Conservation (phyloP, 345 rosid species). For the Salix udensis region DNA sequence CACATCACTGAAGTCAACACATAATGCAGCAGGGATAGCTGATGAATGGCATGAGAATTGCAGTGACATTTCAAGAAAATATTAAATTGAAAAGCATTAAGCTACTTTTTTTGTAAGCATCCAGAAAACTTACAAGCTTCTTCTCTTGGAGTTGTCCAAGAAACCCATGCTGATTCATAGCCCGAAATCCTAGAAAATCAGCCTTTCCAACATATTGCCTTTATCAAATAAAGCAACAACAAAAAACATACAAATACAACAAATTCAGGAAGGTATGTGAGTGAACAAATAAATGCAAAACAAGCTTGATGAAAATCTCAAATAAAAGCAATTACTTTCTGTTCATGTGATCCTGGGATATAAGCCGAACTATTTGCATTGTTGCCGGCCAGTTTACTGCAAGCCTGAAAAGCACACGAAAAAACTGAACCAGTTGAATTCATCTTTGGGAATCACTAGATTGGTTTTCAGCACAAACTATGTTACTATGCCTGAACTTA, state of each 20-base stretch:
- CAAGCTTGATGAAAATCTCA: constrained; percentile 14
- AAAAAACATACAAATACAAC: constrained; percentile 18
- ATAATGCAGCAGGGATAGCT: neutral
- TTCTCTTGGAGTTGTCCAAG: constrained; percentile 94
- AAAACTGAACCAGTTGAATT: constrained; percentile 5
- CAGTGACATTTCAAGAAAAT: neutral
- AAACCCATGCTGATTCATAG: constrained; percentile 94
- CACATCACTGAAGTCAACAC: neutral
- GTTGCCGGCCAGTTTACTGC: constrained; percentile 93
- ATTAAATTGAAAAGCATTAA: neutral
- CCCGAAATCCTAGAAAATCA: constrained; percentile 90
- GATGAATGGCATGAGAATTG: neutral
- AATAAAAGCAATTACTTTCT: constrained; percentile 57
- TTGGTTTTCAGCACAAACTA: neutral
- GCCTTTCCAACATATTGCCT: constrained; percentile 97
- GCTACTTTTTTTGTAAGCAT: neutral
- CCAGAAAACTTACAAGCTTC: constrained; percentile 75
- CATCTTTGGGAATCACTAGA: neutral
- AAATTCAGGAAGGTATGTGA: constrained; percentile 3
- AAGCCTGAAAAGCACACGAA: constrained; percentile 55
- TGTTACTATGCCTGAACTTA: constrained; percentile 38
- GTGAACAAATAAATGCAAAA: constrained; percentile 4
- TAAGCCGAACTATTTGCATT: constrained; percentile 95
- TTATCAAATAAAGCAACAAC: constrained; percentile 12
- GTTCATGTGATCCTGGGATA: constrained; percentile 97